Conservation (phyloP, 2,329 filamentous ascomycete genomes). For the Xylaria sp. region DNA sequence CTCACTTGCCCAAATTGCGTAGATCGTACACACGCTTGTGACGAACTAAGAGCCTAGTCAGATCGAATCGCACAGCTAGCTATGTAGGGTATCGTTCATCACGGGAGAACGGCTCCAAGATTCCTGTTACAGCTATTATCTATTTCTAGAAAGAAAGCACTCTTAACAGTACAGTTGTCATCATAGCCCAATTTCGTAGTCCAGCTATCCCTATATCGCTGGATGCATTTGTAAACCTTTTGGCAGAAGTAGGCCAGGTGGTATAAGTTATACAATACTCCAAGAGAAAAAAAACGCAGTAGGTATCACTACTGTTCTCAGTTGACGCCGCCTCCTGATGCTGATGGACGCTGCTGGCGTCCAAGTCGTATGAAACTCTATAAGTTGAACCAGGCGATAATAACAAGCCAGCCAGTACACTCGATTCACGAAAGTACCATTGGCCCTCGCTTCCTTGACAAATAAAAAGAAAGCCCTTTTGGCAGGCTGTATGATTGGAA, state of each 20-base stretch:
- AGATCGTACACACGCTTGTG: background rate
- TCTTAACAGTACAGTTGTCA: constrained; percentile 31
- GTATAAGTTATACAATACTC: constrained; percentile 41
- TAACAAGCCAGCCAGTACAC: constrained; percentile 11
- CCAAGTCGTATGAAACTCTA: constrained; percentile 36
- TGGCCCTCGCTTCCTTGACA: constrained; percentile 18
- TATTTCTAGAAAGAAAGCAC: constrained; percentile 28
- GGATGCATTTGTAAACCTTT: constrained; percentile 31
- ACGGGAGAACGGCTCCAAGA: background rate
- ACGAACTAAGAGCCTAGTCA: background rate
- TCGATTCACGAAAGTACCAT: constrained; percentile 16
- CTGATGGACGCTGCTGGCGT: constrained; percentile 39
- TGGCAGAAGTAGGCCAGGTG: constrained; percentile 29
- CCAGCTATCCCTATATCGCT: constrained; percentile 32
- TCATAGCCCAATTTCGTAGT: constrained; percentile 33
- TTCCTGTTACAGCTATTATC: constrained; percentile 20
- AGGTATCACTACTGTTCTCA: constrained; percentile 35
- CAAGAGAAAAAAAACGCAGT: constrained; percentile 27
- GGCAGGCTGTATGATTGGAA: constrained; percentile 36
- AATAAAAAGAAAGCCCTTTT: constrained; percentile 19
- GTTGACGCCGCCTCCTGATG: constrained; percentile 42
- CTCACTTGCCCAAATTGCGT: background rate
- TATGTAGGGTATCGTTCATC: background rate
- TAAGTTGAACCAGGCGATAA: constrained; percentile 23
- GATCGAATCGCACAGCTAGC: background rate